A percentile compares a stretch with the other conserved stretches of the same genome.
Evolutionary conservation across 768 basidiomycete genomes (phyloP).

Genomic region (Termitomyces sp.): DNA sequence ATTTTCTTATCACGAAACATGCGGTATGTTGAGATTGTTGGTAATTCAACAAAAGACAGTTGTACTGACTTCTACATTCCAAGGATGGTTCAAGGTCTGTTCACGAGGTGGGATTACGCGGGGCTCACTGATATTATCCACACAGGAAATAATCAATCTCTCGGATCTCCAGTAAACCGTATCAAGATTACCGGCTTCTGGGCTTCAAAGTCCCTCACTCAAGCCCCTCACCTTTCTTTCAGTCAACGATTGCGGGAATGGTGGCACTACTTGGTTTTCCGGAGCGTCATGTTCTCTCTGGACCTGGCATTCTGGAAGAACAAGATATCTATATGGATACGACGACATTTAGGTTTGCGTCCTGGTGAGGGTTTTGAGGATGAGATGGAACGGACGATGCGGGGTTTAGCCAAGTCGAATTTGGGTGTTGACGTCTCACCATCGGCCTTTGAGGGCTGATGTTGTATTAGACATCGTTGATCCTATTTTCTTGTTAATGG

Average conservation of each 20-base stretch:
- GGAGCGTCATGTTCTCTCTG: conserved; percentile 54
- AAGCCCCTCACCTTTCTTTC: conserved; percentile 35
- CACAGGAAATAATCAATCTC: conserved; percentile 70
- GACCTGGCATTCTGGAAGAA: conserved; percentile 70
- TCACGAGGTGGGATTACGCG: not conserved
- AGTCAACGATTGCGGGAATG: conserved; percentile 42
- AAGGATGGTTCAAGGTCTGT: conserved; percentile 44
- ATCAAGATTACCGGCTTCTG: conserved; percentile 85
- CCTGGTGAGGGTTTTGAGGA: conserved; percentile 65
- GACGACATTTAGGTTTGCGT: conserved; percentile 31
- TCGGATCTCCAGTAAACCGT: conserved; percentile 84
- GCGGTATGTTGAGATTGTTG: conserved; percentile 34
- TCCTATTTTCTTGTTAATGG: not conserved
- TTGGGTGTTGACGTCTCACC: conserved; percentile 72
- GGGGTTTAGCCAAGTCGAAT: conserved; percentile 69
- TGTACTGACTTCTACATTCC: not conserved
- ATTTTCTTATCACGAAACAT: conserved; percentile 76
- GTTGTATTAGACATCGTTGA: not conserved
- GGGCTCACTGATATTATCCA: conserved; percentile 19
- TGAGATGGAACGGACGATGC: conserved; percentile 70
- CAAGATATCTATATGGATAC: conserved; percentile 46
- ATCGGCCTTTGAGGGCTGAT: conserved; percentile 46
- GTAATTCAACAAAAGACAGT: not conserved
- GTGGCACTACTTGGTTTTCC: conserved; percentile 58
- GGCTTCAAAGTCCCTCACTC: conserved; percentile 64